Conservation (phyloP, 306 rosid genomes). For the Luffa acutangula region DNA sequence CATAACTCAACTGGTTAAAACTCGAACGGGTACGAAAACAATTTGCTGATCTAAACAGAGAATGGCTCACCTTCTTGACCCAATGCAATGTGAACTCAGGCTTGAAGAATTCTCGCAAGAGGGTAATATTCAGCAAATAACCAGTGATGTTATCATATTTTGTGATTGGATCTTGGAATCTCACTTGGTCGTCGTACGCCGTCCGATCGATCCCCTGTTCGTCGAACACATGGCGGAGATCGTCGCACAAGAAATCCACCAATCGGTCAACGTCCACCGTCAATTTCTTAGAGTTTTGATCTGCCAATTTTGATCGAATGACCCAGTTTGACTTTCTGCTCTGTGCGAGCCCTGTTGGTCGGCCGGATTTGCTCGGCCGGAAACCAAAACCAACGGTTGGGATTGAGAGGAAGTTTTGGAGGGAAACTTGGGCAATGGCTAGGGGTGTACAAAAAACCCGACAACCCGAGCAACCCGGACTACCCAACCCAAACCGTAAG, state of each 20-base stretch:
- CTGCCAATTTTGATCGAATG: slow-evolving; percentile 38
- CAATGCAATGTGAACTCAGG: slow-evolving; percentile 59
- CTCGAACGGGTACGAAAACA: background rate
- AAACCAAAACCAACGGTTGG: slow-evolving; percentile 18
- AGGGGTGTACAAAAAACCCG: no score
- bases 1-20: no score
- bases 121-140: slow-evolving; percentile 63
- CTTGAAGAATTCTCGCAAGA: slow-evolving; percentile 44
- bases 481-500: no score
- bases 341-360: background rate
- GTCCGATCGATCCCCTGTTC: slow-evolving; percentile 74
- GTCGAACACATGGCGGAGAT: slow-evolving; percentile 72
- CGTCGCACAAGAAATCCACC: slow-evolving; percentile 58
- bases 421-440: background rate
- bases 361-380: slow-evolving; percentile 21
- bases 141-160: slow-evolving; percentile 60
- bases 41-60: background rate
- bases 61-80: slow-evolving; percentile 55
- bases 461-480: no score
- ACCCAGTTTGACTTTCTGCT: slow-evolving; percentile 24
- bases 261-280: slow-evolving; percentile 34
- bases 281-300: slow-evolving; percentile 41
- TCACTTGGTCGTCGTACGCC: slow-evolving; percentile 63
- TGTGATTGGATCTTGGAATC: slow-evolving; percentile 76
- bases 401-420: slow-evolving; percentile 27